These are phyloP conservation scores for Schizophyllum amplum DNA, from an alignment of 1,284 basidiomycete species.

Conservation along the genomic window DNA sequence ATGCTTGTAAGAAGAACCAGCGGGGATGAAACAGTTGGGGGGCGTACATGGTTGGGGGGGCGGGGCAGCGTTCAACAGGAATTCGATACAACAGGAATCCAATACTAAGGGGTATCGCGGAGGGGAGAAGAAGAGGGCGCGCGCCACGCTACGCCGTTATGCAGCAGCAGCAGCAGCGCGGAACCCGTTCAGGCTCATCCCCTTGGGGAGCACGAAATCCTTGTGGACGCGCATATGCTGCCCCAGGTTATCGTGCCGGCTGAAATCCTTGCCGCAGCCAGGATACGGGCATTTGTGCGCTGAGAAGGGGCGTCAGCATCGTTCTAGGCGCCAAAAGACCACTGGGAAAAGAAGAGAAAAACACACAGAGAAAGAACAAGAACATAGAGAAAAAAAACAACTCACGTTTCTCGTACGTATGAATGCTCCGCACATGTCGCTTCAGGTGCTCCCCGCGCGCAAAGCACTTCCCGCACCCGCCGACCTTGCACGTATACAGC, in stretches of 20 bases:
- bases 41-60: too few relatives aligned
- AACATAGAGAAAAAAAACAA: conserved; percentile 15
- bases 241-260: conserved; percentile 77
- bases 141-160: not conserved
- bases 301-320: conserved; percentile 21
- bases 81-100: too few relatives aligned
- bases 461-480: conserved; percentile 75
- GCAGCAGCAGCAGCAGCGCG: too few relatives aligned
- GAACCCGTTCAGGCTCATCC: conserved; percentile 1
- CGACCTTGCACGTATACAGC: conserved; percentile 63
- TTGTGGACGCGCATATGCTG: conserved; percentile 64
- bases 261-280: conserved; percentile 76
- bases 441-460: conserved; percentile 73
- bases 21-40: too few relatives aligned
- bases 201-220: conserved; percentile 26
- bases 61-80: too few relatives aligned
- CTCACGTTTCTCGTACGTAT: conserved; percentile 77
- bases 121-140: not conserved
- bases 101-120: too few relatives aligned
- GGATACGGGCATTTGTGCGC: conserved; percentile 72
- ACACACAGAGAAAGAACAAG: conserved; percentile 4
- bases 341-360: too few relatives aligned
- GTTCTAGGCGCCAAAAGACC: too few relatives aligned
- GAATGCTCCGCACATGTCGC: conserved; percentile 69
- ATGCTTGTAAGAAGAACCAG: too few relatives aligned